Evolutionary conservation across 225 moss, liverwort and hornwort species (phyloP).

Genomic region (Thuidium tamariscinum): DNA sequence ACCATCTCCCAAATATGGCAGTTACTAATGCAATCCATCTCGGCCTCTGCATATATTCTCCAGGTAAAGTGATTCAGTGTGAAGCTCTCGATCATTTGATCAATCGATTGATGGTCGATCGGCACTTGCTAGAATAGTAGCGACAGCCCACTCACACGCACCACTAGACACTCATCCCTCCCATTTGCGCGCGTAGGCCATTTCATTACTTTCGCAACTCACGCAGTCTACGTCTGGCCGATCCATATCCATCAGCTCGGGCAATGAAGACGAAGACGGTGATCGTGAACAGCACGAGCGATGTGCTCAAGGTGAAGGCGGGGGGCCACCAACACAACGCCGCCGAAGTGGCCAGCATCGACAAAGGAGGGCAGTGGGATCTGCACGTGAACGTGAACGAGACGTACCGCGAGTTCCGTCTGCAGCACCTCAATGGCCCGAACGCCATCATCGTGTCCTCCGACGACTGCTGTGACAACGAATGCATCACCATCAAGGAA

Average conservation of each 20-base stretch:
- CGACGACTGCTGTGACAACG: conserved; percentile 20
- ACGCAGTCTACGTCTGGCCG: not conserved
- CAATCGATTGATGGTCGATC: not conserved
- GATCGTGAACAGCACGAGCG: conserved; percentile 9
- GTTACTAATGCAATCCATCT: too few species aligned
- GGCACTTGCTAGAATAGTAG: not conserved
- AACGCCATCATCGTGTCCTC: not conserved
- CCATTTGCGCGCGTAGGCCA: too few species aligned
- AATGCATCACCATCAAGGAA: conserved; percentile 33
- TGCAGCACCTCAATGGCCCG: not conserved
- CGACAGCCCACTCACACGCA: not conserved
- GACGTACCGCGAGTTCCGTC: conserved; percentile 16
- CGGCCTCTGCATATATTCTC: not conserved
- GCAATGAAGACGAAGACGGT: not conserved
- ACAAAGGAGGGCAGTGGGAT: not conserved
- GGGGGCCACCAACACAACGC: not conserved
- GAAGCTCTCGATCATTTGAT: not conserved
- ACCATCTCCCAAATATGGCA: too few species aligned
- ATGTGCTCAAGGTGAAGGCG: conserved; percentile 3
- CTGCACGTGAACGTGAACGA: conserved; percentile 7
- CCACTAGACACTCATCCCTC: not conserved
- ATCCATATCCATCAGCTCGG: not conserved
- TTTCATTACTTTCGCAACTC: not conserved
- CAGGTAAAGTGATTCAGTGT: not conserved
- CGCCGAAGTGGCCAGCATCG: conserved; percentile 6